Evolutionary conservation across 352 stramenopile species (phyloP).

Genomic region (Globisporangium emineosum): DNA sequence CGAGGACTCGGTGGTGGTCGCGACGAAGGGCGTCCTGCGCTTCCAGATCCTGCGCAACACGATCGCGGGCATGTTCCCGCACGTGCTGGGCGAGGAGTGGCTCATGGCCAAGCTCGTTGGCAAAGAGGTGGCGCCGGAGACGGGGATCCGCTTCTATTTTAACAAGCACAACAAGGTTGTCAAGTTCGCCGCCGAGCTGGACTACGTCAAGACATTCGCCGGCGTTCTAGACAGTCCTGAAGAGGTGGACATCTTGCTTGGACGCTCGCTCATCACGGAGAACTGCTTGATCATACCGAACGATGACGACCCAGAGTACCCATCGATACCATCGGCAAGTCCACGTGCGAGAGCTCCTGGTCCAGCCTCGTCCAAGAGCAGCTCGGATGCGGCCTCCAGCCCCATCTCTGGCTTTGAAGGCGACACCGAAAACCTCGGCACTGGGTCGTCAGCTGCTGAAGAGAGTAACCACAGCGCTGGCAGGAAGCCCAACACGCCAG

Average conservation of each 20-base stretch:
- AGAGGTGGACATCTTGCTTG: conserved; percentile 32
- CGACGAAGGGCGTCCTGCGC: conserved; percentile 23
- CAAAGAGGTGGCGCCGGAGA: conserved; percentile 26
- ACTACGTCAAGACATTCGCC: conserved; percentile 38
- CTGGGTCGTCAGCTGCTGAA: neutral
- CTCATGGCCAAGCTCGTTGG: conserved; percentile 39
- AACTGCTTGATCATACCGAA: conserved; percentile 20
- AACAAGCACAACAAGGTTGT: conserved; percentile 25
- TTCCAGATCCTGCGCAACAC: conserved; percentile 49
- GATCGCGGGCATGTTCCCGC: conserved; percentile 42
- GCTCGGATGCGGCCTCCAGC: neutral
- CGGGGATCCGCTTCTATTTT: conserved; percentile 36
- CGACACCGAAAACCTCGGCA: conserved; percentile 4
- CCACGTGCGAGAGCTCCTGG: neutral
- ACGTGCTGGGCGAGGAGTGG: conserved; percentile 36
- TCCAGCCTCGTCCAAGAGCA: neutral
- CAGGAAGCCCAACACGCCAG: neutral
- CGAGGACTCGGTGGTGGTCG: conserved; percentile 36
- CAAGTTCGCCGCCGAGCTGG: conserved; percentile 31
- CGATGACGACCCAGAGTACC: neutral
- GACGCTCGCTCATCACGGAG: conserved; percentile 30
- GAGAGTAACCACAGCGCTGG: neutral
- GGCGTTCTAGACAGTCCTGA: conserved; percentile 29
- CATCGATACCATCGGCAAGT: neutral
- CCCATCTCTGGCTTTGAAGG: conserved; percentile 8